Evolutionary conservation across 495 filamentous ascomycete species (phyloP), one percentile per base, ranked within the genome.

Genomic region (Apodospora peruviana): DNA sequence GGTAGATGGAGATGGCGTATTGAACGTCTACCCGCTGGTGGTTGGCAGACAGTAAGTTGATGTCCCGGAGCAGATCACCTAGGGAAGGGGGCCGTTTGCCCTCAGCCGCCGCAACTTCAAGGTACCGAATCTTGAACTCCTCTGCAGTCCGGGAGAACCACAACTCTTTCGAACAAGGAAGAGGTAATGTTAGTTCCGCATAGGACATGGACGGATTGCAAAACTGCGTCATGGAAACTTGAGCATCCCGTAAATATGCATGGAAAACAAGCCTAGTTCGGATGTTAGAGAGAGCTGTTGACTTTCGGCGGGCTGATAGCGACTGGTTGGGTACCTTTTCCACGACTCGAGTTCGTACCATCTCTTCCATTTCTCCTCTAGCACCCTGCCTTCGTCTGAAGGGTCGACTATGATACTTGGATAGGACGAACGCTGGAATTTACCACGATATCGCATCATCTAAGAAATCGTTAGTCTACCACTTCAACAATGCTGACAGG

Each of bases 141-240:
- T 61, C 47, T 1, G 81, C 80, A 0, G 69, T 69, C 18, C 70
- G 56, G 0, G 83, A 81, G 23, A 76, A 68, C 80, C 80, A 87
- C 3, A 85, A 57, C 2, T 68, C 53, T 18, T 74, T 71, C 0
- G 74, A 64, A 21, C 69, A 70, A 0, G 82, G 82, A 11, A 87
- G 57, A 2, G 81, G 77, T 5, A 85, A 63, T 7, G 76, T 74
- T 11, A 87, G 53, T 50, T 87, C 83, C 1, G 82, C 70, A 54
- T 85, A 87, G 0, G 81, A 83, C 51, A 85, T 80, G 8, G 77
- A 52, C 0, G 79, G 76, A 48, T 73, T 79, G 40, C 72, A 68
- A 11, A 80, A 70, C 7, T 82, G 66, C 19, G 78, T 73, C 50
- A 85, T 73, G 0, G 79, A 78, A 0, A 76, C 68, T 48, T 85